A percentile compares a stretch with the other conserved stretches of the same genome.
These are phyloP conservation scores for Ophiocordyceps camponoti-floridani DNA, from an alignment of 2,329 filamentous ascomycete species.

Conservation along the genomic window DNA sequence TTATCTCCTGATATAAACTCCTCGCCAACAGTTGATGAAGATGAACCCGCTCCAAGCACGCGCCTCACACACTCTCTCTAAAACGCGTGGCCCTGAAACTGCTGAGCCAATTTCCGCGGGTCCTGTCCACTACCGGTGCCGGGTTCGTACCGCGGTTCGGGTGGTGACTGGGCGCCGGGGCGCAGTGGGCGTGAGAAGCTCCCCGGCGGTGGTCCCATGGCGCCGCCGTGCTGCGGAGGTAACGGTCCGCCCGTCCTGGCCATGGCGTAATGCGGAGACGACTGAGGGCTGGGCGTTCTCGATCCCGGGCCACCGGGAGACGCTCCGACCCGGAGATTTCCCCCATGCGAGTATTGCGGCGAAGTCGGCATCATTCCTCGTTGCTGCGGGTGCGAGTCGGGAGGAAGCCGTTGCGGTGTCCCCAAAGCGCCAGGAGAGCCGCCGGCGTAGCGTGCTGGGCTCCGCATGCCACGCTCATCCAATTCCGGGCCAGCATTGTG, in stretches of 20 bases:
- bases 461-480: neutral
- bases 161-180: conserved; percentile 9
- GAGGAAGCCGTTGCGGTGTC: conserved; percentile 36
- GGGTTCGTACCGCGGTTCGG: conserved; percentile 13
- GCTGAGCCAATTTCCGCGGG: conserved; percentile 9
- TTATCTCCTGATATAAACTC: neutral
- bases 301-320: conserved; percentile 12
- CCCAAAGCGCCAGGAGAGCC: conserved; percentile 30
- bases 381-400: conserved; percentile 73
- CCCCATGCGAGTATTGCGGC: conserved; percentile 41
- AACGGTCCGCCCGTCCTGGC: conserved; percentile 5
- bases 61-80: conserved; percentile 4
- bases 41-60: neutral
- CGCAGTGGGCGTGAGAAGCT: conserved; percentile 17
- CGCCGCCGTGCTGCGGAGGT: conserved; percentile 7
- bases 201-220: conserved; percentile 5
- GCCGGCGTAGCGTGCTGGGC: conserved; percentile 60
- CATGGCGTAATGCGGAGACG: conserved; percentile 8
- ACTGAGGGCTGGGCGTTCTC: conserved; percentile 11
- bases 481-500: neutral
- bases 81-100: conserved; percentile 19
- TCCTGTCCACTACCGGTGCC: conserved; percentile 5
- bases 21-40: neutral
- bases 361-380: conserved; percentile 22
- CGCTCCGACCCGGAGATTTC: conserved; percentile 33